Percentiles rank a stretch among this genome's conserved stretches.
Evolutionary conservation across 352 stramenopile genomes (phyloP).

Genomic region (Phytophthora boehmeriae): DNA sequence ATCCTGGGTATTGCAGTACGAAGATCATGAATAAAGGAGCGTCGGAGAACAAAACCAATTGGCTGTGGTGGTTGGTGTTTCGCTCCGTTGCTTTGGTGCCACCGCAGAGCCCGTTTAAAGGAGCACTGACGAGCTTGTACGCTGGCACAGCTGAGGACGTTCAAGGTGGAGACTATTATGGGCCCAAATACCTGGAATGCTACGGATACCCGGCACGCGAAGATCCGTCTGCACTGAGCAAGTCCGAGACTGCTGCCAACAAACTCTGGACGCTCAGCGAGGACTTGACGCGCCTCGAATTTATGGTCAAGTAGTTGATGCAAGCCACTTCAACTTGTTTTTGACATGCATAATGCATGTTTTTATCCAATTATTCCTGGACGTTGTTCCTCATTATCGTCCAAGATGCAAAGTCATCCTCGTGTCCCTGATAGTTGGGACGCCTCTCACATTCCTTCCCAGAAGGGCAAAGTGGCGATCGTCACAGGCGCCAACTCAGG

Average conservation of each 20-base stretch:
- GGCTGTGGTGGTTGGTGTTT: slow-evolving; percentile 22
- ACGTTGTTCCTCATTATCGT: too few species aligned
- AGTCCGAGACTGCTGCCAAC: slow-evolving; percentile 23
- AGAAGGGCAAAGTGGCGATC: slow-evolving; percentile 36
- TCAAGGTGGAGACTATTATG: slow-evolving; percentile 44
- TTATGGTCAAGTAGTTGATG: slow-evolving; percentile 6
- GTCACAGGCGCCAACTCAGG: slow-evolving; percentile 45
- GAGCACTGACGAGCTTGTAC: slow-evolving; percentile 48
- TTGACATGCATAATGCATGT: too few species aligned
- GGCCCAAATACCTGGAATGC: slow-evolving; percentile 29
- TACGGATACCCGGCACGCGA: slow-evolving; percentile 39
- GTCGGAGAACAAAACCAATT: slow-evolving; percentile 19
- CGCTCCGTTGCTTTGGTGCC: slow-evolving; percentile 2
- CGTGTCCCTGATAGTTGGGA: slow-evolving; percentile 14
- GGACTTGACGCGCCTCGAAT: slow-evolving; percentile 33
- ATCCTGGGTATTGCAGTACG: slow-evolving; percentile 39
- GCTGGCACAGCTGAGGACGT: slow-evolving; percentile 33
- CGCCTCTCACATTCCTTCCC: slow-evolving; percentile 28
- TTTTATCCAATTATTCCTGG: too few species aligned
- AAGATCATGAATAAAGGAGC: slow-evolving; percentile 39
- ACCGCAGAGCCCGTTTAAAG: slow-evolving; percentile 34
- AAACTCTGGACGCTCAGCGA: slow-evolving; percentile 56
- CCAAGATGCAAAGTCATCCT: too few species aligned
- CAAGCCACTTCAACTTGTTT: too few species aligned
- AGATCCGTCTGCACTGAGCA: slow-evolving; percentile 30